Evolutionary conservation across 345 rosid species (phyloP), one percentile per base, ranked within the genome.

Genomic region (Brassica cretica): DNA sequence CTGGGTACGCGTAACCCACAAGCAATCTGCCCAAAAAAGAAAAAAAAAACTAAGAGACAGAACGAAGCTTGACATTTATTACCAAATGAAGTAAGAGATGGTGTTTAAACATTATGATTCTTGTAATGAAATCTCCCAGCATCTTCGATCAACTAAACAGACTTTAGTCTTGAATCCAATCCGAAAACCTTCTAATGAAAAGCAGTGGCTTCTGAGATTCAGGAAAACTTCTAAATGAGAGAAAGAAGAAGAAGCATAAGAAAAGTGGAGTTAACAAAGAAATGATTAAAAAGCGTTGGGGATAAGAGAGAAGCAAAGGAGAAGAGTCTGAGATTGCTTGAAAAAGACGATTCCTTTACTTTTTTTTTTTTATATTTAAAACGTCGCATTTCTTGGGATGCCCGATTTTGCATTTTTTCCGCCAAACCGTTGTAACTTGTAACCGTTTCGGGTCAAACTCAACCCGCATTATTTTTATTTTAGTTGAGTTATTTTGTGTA

Each of bases 1-100:
- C 98, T 0, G 98, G 98, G 82, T 88, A 94, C 4, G 91, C 93
- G 84, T 88, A 92, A 68, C 97, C 98, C 46, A 91, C 84, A 81
- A 88, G 71, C 89, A 90, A 76, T 80, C 97, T 91, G 85, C 56
- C 19, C 18, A 1, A 6, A 14, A 15, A 6, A 12, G 3, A 7
- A 3, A 62, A 29, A 6, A n/a, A 29, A n/a, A 62, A 25, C 15
- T 24, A 9, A 33, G 56, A 35, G 14, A 25, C 59, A 62, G 11
- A 14, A 62, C 12, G 8, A 63, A 66, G 9, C 21, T 4, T 16
- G 21, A 0, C n/a, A 16, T 64, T 6, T 8, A 21, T n/a, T 10
- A 72, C 27, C 8, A 55, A 21, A 65, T 62, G 11, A 66, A 68
- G 33, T 27, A 12, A 29, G 10, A 68, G 32, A 55, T 9, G 30